Base-by-base conservation (phyloP, 148 eudicot genomes). In the Nepenthes gracilis region DNA sequence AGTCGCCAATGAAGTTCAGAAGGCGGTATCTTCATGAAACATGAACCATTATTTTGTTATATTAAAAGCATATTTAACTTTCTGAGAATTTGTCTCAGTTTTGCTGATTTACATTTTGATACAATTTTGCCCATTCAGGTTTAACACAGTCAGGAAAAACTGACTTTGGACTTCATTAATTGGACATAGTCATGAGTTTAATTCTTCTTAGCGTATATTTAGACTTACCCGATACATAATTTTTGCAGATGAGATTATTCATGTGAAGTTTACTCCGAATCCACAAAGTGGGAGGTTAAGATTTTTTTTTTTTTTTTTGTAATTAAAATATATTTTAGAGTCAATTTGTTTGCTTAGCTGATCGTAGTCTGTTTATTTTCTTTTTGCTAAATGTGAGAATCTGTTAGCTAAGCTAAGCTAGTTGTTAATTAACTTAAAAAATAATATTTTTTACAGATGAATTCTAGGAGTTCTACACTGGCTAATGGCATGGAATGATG, bases 1-100 rank as follows among this genome's bases (percentile, higher is more conserved):
- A 13, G 82, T 78, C 36, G 43, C 67, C 35, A 78, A 74, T 34
- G 76, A 74, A 74, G 82, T 78, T 58, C 73, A 74, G 65, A 71
- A 74, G 60, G 78, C 73, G 1, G 59, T 78, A 45, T 40, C 76
- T 47, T 78, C 78, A 6, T 71, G 60, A 68, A 53, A 43, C 23
- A 47, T 56, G 50, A 1, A 4, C 7, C 62, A 14, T 13, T 7
- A 4, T 14, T 32, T 5, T 51, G 33, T 15, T 36, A 34, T 45
- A 6, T 35, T 9, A 1, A 8, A 54, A 34, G 58, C 40, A 58
- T 64, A 57, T 61, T 57, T 60, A 64, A 60, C 33, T 49, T 54
- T 14, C 37, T 35, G 38, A 66, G 47, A 34, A 35, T 51, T 70
- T 67, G 70, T 49, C 11, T 1, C 0, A 2, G 6, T 49, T 49